A percentile compares a stretch with the other conserved stretches of the same genome.
Evolutionary conservation across 805 yeast genomes (phyloP).

Genomic region (Cyberlindnera maritima): DNA sequence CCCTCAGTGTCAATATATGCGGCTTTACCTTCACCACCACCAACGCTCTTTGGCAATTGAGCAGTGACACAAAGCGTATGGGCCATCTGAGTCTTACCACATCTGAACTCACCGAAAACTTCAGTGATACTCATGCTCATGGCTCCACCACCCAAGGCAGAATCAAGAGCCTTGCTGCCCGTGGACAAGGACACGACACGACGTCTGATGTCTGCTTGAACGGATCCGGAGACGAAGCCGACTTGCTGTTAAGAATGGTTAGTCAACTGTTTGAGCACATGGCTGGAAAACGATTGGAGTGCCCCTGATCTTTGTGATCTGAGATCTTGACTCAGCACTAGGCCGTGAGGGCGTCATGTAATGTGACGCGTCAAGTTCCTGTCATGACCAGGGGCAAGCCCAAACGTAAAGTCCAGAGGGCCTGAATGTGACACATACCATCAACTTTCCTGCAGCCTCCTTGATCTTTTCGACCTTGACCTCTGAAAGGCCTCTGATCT

Average conservation of each 20-base stretch:
- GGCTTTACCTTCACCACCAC: conserved; percentile 81
- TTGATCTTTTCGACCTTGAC: conserved; percentile 76
- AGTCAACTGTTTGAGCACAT: neutral
- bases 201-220: conserved; percentile 61
- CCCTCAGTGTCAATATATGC: conserved; percentile 82
- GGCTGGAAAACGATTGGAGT: neutral
- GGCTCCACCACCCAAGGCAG: conserved; percentile 70
- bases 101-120: conserved; percentile 77
- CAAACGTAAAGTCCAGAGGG: too few species aligned
- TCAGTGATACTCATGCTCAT: conserved; percentile 77
- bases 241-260: conserved; percentile 35
- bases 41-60: conserved; percentile 61
- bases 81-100: conserved; percentile 80
- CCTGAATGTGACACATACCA: conserved; percentile 31
- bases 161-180: conserved; percentile 68
- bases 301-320: too few species aligned
- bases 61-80: conserved; percentile 77
- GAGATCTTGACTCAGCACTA: too few species aligned
- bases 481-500: conserved; percentile 71
- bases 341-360: neutral
- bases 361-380: neutral
- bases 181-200: conserved; percentile 66
- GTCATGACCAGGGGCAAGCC: too few species aligned
- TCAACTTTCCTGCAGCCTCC: conserved; percentile 65
- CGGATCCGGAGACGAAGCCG: conserved; percentile 74